Evolutionary conservation across 2,329 filamentous ascomycete species (phyloP), one percentile per base, ranked within the genome.

Genomic region (Penicillium sclerotiorum): DNA sequence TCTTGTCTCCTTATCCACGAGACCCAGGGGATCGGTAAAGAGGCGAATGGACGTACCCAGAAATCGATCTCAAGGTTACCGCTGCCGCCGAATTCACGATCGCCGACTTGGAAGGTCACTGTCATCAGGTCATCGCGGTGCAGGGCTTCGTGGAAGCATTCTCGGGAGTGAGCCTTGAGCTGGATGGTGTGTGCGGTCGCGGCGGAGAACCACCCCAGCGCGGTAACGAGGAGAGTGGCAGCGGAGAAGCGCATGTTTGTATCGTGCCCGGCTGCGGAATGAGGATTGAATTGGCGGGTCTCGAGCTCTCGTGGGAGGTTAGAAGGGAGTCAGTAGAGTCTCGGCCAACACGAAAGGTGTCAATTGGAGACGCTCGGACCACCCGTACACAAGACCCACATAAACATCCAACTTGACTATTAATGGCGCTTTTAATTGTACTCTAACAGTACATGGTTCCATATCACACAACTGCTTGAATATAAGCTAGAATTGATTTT

Each of bases 101-200:
- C 94, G 69, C 94, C 94, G 51, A 53, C 93, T 78, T 97, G 94
- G 81, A 95, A 99, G 23, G 92, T 95, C 52, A 99, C 92, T 8
- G 91, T 96, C 94, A 99, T 99, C 75, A 88, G 89, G 79, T 99
- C 94, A 73, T 96, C 94, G 71, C 82, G 84, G 79, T 95, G 93
- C 52, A 99, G 85, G 63, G 80, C 75, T 78, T 99, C 94, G 80
- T 96, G 89, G 82, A 97, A 99, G 80, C 94, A 99, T 79, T 99
- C 94, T 75, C 91, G 85, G 68, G 90, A 89, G 76, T 99, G 91
- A 63, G 92, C 88, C 56, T 87, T 87, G 67, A 99, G 86, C 73
- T 94, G 90, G 75, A 99, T 97, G 80, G 95, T 97, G 83, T 99
- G 94, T 63, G 90, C 90, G 59, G 83, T 72, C 55, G 83, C 80